Evolutionary conservation across 148 eudicot species (phyloP), one percentile per base, ranked within the genome.

Genomic region (Agrostemma githago): DNA sequence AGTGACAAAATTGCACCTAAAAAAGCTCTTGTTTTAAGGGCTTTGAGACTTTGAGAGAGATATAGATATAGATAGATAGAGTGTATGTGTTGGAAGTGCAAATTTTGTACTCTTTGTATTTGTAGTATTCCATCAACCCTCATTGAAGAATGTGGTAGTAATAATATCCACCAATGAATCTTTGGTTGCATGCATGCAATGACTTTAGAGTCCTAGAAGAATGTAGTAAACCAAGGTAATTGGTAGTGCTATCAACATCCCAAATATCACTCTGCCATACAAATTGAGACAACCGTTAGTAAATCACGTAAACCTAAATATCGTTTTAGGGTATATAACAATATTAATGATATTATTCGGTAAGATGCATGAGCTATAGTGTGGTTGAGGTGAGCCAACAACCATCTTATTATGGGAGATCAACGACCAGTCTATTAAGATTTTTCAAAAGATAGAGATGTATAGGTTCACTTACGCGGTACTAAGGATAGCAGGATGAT

Each of bases 231-330:
- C 84, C 81, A 93, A 74, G 43, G 93, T 89, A 54, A 93, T 93
- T 15, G 98, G 96, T 73, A 93, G 80, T 4, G 98, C 98, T 62
- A 93, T 93, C 88, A 90, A 82, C 98, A 93, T 93, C 54, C 98
- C 98, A 57, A 93, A 93, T 51, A 93, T 93, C 75, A 93, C 98
- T 82, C 98, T 93, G 90, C 66, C 81, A 77, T 41, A 41, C 9
- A 39, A 38, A 61, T 37, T 43, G 8, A 62, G 38, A 56, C 58
- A 60, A 26, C 2, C 2, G 1, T 19, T 6, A 57, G 66, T 68
- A 41, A 8, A 41, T 15, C 3, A n/a, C 6, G 19, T 1, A 1
- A 58, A 15, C 5, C 7, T 16, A 0, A 58, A 58, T 9, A 58
- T 2, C n/a, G 6, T 58, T 58, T 21, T 2, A 43, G 1, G 46